A percentile compares a stretch with the other conserved stretches of the same genome.
Conservation (phyloP, 2,329 filamentous ascomycete genomes). For the Malbranchea zuffiana region DNA sequence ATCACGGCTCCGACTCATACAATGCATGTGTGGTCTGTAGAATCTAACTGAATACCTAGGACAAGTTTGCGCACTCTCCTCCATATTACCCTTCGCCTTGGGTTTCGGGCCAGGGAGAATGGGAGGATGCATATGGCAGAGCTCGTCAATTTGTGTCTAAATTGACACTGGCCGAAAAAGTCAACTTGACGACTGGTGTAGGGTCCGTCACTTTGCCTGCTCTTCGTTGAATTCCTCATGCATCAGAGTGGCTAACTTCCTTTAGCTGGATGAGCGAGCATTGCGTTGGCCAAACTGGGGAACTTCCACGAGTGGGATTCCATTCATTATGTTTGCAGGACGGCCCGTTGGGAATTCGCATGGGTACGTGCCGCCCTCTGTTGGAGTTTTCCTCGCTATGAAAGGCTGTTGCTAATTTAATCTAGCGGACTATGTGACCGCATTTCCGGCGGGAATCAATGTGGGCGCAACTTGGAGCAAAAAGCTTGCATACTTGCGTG, state of each 20-base stretch:
- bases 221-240: background rate
- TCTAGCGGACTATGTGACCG: slow-evolving; percentile 65
- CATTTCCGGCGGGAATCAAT: slow-evolving; percentile 67
- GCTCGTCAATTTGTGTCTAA: slow-evolving; percentile 71
- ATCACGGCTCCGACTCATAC: too few relatives aligned
- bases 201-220: slow-evolving; percentile 46
- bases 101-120: slow-evolving; percentile 62
- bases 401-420: slow-evolving; percentile 10
- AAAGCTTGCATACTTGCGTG: slow-evolving; percentile 56
- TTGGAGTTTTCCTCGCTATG: background rate
- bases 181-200: slow-evolving; percentile 86
- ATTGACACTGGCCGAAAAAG: slow-evolving; percentile 76
- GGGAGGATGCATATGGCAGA: slow-evolving; percentile 64
- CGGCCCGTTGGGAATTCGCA: slow-evolving; percentile 67
- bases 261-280: slow-evolving; percentile 54
- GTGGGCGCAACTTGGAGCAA: slow-evolving; percentile 76
- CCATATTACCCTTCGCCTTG: slow-evolving; percentile 81
- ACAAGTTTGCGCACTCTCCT: slow-evolving; percentile 37
- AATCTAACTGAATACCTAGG: background rate
- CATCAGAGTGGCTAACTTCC: background rate
- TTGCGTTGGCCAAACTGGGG: slow-evolving; percentile 62
- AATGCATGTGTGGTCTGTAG: background rate
- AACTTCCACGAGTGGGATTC: slow-evolving; percentile 45
- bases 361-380: slow-evolving; percentile 41
- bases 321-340: slow-evolving; percentile 77